These are phyloP conservation scores for Candida maltosa DNA, from an alignment of 805 yeast species.

Conservation along the genomic window DNA sequence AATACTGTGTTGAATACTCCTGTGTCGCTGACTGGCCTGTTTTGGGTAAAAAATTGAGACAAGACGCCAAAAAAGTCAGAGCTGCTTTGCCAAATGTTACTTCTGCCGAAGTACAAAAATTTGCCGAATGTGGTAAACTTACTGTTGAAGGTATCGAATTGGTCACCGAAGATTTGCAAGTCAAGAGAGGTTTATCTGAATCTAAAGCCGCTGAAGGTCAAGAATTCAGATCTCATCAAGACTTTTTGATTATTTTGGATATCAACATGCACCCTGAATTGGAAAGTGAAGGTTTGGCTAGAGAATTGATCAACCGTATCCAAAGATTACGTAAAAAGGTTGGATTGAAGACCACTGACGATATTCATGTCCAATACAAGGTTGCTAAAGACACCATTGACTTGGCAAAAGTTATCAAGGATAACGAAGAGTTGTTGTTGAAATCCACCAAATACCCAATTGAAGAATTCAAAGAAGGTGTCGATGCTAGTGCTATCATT, in stretches of 20 bases:
- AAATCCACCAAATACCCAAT: slow-evolving; percentile 75
- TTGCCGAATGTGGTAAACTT: slow-evolving; percentile 68
- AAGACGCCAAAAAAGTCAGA: slow-evolving; percentile 90
- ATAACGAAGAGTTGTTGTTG: slow-evolving; percentile 64
- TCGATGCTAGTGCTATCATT: slow-evolving; percentile 44
- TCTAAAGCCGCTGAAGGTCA: slow-evolving; percentile 67
- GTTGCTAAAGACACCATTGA: slow-evolving; percentile 63
- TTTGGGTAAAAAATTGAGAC: slow-evolving; percentile 93
- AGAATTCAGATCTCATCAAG: slow-evolving; percentile 85
- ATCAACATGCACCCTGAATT: slow-evolving; percentile 83
- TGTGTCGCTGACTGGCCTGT: slow-evolving; percentile 99
- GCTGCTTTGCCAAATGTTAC: slow-evolving; percentile 83
- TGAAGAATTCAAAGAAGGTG: slow-evolving; percentile 42
- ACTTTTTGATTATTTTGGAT: slow-evolving; percentile 86
- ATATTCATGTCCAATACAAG: slow-evolving; percentile 80
- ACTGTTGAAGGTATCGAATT: slow-evolving; percentile 87
- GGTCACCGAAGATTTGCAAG: slow-evolving; percentile 84
- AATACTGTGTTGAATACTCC: slow-evolving; percentile 86
- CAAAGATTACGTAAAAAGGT: slow-evolving; percentile 97
- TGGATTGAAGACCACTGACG: slow-evolving; percentile 92
- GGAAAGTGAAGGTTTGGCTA: slow-evolving; percentile 90
- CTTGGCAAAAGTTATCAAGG: slow-evolving; percentile 56
- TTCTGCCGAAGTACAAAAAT: slow-evolving; percentile 78
- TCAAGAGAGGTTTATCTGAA: slow-evolving; percentile 77
- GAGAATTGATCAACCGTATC: slow-evolving; percentile 94